A percentile compares a stretch with the other conserved stretches of the same genome.
These are phyloP conservation scores for Ceratocystis albifundus DNA, from an alignment of 2,329 filamentous ascomycete species.

Conservation along the genomic window DNA sequence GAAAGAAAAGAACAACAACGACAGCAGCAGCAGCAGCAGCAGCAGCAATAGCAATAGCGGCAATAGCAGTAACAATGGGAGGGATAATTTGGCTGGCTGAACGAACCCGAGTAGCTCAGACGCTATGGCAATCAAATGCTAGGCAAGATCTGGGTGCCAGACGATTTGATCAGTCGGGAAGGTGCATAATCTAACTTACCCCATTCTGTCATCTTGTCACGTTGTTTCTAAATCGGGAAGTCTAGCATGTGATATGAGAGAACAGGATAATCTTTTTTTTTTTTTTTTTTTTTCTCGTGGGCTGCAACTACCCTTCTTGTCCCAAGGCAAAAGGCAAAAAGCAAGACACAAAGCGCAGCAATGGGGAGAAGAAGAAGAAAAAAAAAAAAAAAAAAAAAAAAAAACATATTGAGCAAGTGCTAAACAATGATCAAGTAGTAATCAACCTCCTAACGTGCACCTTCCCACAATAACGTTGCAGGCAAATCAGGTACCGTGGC, in stretches of 20 bases:
- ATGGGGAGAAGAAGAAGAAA: neutral
- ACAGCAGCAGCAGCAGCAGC: no score
- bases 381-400: no score
- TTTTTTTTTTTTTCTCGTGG: neutral
- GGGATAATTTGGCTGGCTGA: no score
- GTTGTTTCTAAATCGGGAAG: neutral
- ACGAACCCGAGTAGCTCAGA: no score
- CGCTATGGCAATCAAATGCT: no score
- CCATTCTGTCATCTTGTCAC: conserved; percentile 1
- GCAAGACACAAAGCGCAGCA: neutral
- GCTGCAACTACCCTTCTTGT: neutral
- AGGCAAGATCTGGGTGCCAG: no score
- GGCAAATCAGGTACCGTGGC: conserved; percentile 5
- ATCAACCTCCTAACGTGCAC: neutral
- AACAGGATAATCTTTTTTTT: no score
- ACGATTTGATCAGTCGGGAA: neutral
- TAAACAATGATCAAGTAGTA: no score
- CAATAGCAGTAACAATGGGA: no score
- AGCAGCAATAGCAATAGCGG: no score
- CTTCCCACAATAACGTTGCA: conserved; percentile 5
- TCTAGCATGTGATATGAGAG: neutral
- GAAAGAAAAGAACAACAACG: no score
- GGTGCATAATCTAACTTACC: neutral
- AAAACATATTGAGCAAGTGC: neutral
- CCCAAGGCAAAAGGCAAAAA: neutral